Evolutionary conservation across 192 early-diverging fungal genomes (phyloP), one percentile per base, ranked within the genome.

Genomic region (Podila horticola): DNA sequence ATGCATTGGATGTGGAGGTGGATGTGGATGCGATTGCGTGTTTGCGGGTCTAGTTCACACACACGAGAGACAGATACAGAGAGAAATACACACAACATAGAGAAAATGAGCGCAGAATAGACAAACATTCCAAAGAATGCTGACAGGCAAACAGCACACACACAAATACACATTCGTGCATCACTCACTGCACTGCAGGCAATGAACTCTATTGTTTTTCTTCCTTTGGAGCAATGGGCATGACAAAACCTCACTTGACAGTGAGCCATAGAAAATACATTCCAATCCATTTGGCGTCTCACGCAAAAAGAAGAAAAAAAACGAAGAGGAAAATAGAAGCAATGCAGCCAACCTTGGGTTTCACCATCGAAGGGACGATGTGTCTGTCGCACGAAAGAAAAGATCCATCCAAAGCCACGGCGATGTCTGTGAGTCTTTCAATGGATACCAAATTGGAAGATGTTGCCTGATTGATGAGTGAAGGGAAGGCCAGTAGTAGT

Each of bases 71-170:
- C 9, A 52, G 51, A 52, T 2, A n/a, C 7, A 22, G 19, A 22
- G 17, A 52, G 51, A 52, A 4, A 45, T 17, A 17, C 8, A 45
- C 41, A 38, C 36, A 45, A 45, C 41, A 45, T 45, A 55, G 52
- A n/a, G 22, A 24, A 12, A 55, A 7, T 36, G 52, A 55, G 52
- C 9, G n/a, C 52, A 45, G 41, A 10, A 22, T 52, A 52, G n/a
- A 55, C 52, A 55, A 55, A 55, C 52, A 55, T 55, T 55, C 52
- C 52, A 55, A 55, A 55, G 52, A 24, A 22, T 55, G 52, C 52
- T 55, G 22, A 55, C 22, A 55, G 24, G 22, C 24, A n/a, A 20
- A 55, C 24, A 26, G 52, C 24, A 8, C 52, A 26, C 17, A 55
- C 20, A 24, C n/a, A 55, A 17, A 55, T 22, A 55, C 52, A 55